Base-by-base conservation (phyloP, 2,329 filamentous ascomycete genomes). In the Diaporthe nobilis region DNA sequence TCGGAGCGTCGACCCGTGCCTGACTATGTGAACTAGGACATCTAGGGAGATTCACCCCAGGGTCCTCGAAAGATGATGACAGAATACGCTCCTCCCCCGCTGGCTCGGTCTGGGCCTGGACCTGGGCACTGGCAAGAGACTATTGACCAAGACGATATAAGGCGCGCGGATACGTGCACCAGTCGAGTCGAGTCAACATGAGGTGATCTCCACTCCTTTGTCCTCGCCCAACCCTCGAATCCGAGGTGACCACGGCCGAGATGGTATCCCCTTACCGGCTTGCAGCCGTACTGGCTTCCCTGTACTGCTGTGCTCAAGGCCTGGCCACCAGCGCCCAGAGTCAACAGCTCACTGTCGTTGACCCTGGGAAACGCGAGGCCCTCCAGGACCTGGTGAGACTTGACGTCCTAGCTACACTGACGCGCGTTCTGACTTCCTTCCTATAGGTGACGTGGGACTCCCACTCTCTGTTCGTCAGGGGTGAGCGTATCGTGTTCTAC, bases 401-500 rank as follows among this genome's bases (percentile, higher is more conserved):
- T n/a, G 12, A 22, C 22, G 12, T 25, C 0, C 4, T 10, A 20
- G 8, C 8, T 10, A 15, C 22, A 4, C 15, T 28, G 51, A 15
- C 20, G n/a, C 31, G n/a, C 25, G 1, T 22, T 15, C 60, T 75
- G 8, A 70, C n/a, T 3, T 6, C 37, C n/a, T 5, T 6, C 37
- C 8, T 20, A 44, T 34, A 77, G 63, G 88, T 94, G 28, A 94
- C 92, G 61, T 95, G 92, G 90, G 94, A 95, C 81, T 88, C 93
- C 57, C 86, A 94, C 78, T 94, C 93, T 0, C 85, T 96, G 4
- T 93, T 92, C 78, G 88, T 96, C 76, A 87, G 89, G 77, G 94
- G 93, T 13, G 90, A 95, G 80, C 89, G 93, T 13, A 85, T 94
- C 60, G 91, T 94, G 81, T 87, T 96, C 49, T 95, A 93, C 82